Conservation (phyloP, 2,329 filamentous ascomycete species). For the Trichophaea hybrida region DNA sequence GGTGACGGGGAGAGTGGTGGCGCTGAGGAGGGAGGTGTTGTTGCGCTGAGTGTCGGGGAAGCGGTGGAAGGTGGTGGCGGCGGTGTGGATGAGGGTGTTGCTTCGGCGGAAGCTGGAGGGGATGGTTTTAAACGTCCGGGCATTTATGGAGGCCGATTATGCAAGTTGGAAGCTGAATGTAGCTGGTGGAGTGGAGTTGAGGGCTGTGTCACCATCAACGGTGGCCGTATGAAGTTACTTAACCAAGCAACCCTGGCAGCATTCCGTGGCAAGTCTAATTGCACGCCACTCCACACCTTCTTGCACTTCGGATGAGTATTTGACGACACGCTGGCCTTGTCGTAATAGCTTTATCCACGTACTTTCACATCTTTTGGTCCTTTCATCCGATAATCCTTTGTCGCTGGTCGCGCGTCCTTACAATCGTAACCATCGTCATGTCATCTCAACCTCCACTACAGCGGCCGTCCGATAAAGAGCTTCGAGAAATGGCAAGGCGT, state of each 20-base stretch:
- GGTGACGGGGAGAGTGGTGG: conserved; percentile 12
- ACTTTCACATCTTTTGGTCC: background rate
- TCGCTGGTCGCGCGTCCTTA: background rate
- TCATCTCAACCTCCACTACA: background rate
- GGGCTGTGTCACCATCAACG: no score
- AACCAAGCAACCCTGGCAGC: no score
- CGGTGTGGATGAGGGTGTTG: background rate
- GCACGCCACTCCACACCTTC: no score
- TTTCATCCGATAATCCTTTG: background rate
- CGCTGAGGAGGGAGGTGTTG: background rate
- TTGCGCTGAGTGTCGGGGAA: background rate
- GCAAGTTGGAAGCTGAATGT: background rate
- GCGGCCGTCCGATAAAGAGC: conserved; percentile 6
- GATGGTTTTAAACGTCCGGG: background rate
- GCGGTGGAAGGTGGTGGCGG: conserved; percentile 10
- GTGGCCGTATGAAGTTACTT: no score
- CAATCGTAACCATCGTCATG: background rate
- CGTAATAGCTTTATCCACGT: background rate
- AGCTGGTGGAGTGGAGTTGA: no score
- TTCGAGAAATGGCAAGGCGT: conserved; percentile 7
- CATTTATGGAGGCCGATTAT: background rate
- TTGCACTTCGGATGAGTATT: background rate
- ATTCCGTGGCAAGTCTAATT: no score
- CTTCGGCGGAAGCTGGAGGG: conserved; percentile 12
- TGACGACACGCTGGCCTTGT: conserved; percentile 19